Evolutionary conservation across 2,329 filamentous ascomycete species (phyloP).

Genomic region (Aspergillus floridensis): DNA sequence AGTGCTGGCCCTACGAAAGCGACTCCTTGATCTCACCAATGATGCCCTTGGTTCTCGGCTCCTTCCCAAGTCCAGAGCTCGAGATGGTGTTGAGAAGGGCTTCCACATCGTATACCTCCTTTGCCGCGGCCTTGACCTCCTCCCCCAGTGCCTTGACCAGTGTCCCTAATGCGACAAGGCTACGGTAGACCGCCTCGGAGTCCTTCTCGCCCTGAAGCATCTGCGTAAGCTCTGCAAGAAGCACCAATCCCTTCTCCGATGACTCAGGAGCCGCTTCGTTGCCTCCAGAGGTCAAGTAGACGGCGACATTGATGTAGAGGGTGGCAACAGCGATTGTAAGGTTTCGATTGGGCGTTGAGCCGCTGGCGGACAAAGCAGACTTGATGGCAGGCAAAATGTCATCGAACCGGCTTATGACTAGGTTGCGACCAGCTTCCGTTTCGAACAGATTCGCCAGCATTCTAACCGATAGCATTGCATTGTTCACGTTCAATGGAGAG

Average conservation of each 20-base stretch:
- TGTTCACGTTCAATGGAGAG: conserved; percentile 67
- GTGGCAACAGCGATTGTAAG: conserved; percentile 80
- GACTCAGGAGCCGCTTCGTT: conserved; percentile 40
- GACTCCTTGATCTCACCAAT: conserved; percentile 58
- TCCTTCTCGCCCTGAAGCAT: conserved; percentile 68
- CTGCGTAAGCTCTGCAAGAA: conserved; percentile 61
- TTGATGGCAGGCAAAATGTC: conserved; percentile 63
- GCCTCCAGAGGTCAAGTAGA: conserved; percentile 60
- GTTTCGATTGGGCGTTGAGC: conserved; percentile 65
- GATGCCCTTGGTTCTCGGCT: conserved; percentile 60
- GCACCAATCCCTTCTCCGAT: conserved; percentile 48
- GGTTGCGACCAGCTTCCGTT: conserved; percentile 65
- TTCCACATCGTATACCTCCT: conserved; percentile 56
- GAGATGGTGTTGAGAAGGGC: conserved; percentile 49
- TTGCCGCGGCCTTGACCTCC: conserved; percentile 57
- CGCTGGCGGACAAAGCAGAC: conserved; percentile 55
- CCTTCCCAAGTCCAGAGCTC: conserved; percentile 51
- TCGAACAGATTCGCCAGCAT: conserved; percentile 81
- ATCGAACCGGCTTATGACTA: conserved; percentile 60
- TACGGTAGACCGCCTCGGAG: conserved; percentile 78
- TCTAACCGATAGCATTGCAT: conserved; percentile 81
- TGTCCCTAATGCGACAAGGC: conserved; percentile 79
- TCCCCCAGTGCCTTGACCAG: conserved; percentile 59
- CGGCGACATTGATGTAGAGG: conserved; percentile 78
- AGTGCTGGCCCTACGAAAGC: conserved; percentile 11